Conservation (phyloP, 805 yeast genomes). For the Suhomyces vadensis region DNA sequence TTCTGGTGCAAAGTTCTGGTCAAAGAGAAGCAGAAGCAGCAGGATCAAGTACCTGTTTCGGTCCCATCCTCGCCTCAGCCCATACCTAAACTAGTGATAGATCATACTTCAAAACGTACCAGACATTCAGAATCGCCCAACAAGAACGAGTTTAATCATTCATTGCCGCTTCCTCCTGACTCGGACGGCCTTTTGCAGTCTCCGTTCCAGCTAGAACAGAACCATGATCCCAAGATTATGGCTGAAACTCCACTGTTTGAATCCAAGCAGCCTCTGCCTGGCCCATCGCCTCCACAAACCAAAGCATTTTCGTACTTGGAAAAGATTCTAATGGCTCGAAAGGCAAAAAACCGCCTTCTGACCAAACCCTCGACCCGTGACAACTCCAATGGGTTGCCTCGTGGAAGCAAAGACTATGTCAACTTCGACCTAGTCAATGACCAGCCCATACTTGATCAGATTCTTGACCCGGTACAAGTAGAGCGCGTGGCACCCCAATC, state of each 20-base stretch:
- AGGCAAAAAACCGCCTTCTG: neutral
- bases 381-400: neutral
- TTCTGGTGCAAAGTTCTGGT: constrained; percentile 34
- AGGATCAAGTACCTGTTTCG: constrained; percentile 2
- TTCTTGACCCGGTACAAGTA: no score
- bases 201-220: constrained; percentile 10
- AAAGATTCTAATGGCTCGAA: constrained; percentile 10
- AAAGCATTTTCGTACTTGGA: constrained; percentile 16
- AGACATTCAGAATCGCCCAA: constrained; percentile 12
- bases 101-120: no score
- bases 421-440: no score
- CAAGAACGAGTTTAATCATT: constrained; percentile 24
- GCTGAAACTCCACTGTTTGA: constrained; percentile 4
- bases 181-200: constrained; percentile 14
- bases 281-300: neutral
- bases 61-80: neutral
- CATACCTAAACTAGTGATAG: no score
- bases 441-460: no score
- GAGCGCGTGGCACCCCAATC: no score
- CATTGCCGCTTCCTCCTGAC: constrained; percentile 31
- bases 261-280: neutral
- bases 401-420: neutral
- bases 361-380: neutral
- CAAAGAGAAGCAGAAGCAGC: constrained; percentile 16
- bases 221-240: neutral